Percentiles rank a stretch among this genome's conserved stretches.
These are phyloP conservation scores for Fusarium virguliforme DNA, from an alignment of 2,329 filamentous ascomycete species.

Conservation along the genomic window DNA sequence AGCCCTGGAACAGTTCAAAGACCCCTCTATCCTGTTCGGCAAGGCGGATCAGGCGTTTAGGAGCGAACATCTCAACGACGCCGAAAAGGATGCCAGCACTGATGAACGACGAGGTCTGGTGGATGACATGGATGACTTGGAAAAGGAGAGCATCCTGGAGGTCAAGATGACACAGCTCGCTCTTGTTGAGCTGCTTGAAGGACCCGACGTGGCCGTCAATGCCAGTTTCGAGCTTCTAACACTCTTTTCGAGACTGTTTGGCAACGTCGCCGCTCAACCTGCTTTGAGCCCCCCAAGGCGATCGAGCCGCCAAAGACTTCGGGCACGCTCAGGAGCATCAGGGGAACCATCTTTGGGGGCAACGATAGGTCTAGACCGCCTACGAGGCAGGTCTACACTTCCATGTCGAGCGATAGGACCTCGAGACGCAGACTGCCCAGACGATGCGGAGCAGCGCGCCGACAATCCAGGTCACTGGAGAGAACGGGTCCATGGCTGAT, in stretches of 20 bases:
- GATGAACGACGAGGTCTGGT: constrained; percentile 68
- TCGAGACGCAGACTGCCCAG: constrained; percentile 60
- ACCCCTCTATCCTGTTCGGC: constrained; percentile 79
- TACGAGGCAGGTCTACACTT: constrained; percentile 59
- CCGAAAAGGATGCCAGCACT: constrained; percentile 53
- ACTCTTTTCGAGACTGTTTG: constrained; percentile 87
- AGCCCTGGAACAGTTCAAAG: constrained; percentile 90
- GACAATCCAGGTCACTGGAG: constrained; percentile 83
- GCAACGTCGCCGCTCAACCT: constrained; percentile 66
- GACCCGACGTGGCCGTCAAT: constrained; percentile 88
- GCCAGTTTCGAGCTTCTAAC: constrained; percentile 87
- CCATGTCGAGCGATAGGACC: constrained; percentile 58
- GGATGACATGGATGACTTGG: constrained; percentile 85
- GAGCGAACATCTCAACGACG: constrained; percentile 78
- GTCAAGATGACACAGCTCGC: constrained; percentile 95
- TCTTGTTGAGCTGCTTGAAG: constrained; percentile 86
- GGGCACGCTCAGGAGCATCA: constrained; percentile 79
- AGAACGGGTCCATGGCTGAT: constrained; percentile 64
- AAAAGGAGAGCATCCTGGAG: constrained; percentile 91
- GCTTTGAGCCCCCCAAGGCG: constrained; percentile 59
- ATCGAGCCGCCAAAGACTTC: constrained; percentile 77
- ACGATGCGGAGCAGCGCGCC: constrained; percentile 69
- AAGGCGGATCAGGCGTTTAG: constrained; percentile 70
- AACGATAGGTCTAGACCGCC: constrained; percentile 63
- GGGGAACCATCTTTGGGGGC: constrained; percentile 84